Evolutionary conservation across 2,329 filamentous ascomycete species (phyloP), one percentile per base, ranked within the genome.

Genomic region (Diaporthe helianthi): DNA sequence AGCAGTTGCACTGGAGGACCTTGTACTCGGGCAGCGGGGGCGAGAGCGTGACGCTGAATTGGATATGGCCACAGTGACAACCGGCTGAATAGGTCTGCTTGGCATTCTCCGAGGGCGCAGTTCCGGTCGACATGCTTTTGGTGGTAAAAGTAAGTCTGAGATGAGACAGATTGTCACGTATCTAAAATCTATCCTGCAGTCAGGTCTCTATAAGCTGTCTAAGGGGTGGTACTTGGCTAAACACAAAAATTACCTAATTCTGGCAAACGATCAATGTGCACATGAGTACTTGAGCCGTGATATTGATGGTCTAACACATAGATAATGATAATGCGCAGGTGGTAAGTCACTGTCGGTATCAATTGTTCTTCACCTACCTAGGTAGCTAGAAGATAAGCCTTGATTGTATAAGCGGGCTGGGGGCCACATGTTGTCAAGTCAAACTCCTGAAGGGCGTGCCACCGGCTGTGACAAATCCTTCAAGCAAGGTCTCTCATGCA

Each of bases 11-110:
- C 24, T 81, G 74, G n/a, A 83, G 55, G 4, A 86, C 80, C 69
- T 79, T 76, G 71, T 83, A 78, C 72, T 83, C 76, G 4, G 81
- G 78, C 33, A 87, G 78, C 31, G 84, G 81, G 29, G 85, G 84
- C 36, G 82, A 83, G 53, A 87, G 79, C 24, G 79, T 82, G 33
- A 86, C 78, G 17, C 80, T 79, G 73, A 86, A 84, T 70, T 80
- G 77, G 70, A 88, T 80, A 65, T 81, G 81, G 53, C 84, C 85
- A 76, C 86, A 87, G 74, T 87, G 85, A 72, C 85, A 88, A 67
- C 81, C 82, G 13, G 80, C 84, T 54, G 13, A 76, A 75, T 88
- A 86, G 1, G 81, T 83, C 60, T 72, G 76, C 54, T 75, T 78
- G 4, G 72, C 65, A 61, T 76, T 74, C 52, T 63, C 64, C 9